A percentile compares a stretch with the other conserved stretches of the same genome.
Evolutionary conservation across 2,329 filamentous ascomycete species (phyloP).

Genomic region (Grosmannia penicillata): DNA sequence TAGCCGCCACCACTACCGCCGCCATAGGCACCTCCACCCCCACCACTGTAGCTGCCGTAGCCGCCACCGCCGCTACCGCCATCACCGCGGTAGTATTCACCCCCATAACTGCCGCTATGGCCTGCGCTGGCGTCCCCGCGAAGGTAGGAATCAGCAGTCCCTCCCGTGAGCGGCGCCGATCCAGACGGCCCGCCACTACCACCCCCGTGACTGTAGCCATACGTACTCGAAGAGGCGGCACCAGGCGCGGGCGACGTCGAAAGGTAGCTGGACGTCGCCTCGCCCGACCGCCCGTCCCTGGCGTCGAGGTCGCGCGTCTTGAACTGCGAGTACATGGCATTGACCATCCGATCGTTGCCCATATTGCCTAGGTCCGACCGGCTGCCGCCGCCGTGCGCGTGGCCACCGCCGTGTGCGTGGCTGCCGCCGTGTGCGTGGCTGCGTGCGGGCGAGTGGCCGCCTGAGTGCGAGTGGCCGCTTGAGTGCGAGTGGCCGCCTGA

Average conservation of each 20-base stretch:
- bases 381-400: conserved; percentile 20
- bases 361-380: conserved; percentile 30
- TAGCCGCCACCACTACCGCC: background rate
- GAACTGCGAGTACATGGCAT: conserved; percentile 47
- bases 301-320: conserved; percentile 41
- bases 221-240: conserved; percentile 13
- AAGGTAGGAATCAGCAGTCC: conserved; percentile 8
- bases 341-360: conserved; percentile 23
- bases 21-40: background rate
- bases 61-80: background rate
- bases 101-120: background rate
- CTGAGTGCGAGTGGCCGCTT: conserved; percentile 13
- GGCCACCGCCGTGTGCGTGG: conserved; percentile 14
- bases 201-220: conserved; percentile 25
- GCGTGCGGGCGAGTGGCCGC: conserved; percentile 14
- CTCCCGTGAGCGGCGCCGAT: conserved; percentile 2
- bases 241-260: conserved; percentile 22
- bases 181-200: background rate
- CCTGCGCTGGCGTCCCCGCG: background rate
- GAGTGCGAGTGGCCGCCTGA: conserved; percentile 17
- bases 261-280: conserved; percentile 10
- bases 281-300: conserved; percentile 33
- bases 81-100: too few relatives aligned
- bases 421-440: conserved; percentile 17
- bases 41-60: background rate